A percentile compares a stretch with the other conserved stretches of the same genome.
Evolutionary conservation across 106 monocot species (phyloP).

Genomic region (Platanthera guangdongensis): DNA sequence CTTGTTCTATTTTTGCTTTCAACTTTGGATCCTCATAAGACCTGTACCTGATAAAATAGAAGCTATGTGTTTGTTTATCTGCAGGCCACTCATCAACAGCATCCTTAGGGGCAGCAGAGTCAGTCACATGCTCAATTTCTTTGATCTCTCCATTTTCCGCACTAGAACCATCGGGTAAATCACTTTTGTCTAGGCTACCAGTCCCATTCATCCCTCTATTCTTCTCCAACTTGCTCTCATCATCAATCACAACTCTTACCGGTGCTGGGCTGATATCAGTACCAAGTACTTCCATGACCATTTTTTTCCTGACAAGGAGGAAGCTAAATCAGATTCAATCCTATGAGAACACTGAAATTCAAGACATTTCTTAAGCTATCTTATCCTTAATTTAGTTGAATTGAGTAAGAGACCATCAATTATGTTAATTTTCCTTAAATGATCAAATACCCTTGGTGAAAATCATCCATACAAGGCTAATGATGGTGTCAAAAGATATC

Average conservation of each 20-base stretch:
- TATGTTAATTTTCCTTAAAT: background rate
- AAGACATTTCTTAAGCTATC: background rate
- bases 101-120: slow-evolving; percentile 49
- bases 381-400: background rate
- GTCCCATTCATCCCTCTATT: slow-evolving; percentile 2
- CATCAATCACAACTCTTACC: background rate
- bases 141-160: slow-evolving; percentile 25
- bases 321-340: background rate
- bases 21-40: slow-evolving; percentile 69
- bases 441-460: background rate
- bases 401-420: background rate
- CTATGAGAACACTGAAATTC: background rate
- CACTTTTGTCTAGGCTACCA: slow-evolving; percentile 33
- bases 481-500: background rate
- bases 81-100: slow-evolving; percentile 81
- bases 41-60: slow-evolving; percentile 63
- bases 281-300: slow-evolving; percentile 5
- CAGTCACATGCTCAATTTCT: slow-evolving; percentile 10
- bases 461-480: background rate
- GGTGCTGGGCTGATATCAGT: background rate
- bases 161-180: slow-evolving; percentile 15
- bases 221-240: background rate
- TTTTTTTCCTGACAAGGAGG: slow-evolving; percentile 5
- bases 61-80: slow-evolving; percentile 44
- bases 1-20: slow-evolving; percentile 56